These are phyloP conservation scores for Daldinia caldariorum DNA, from an alignment of 495 filamentous ascomycete genomes.

Conservation along the genomic window DNA sequence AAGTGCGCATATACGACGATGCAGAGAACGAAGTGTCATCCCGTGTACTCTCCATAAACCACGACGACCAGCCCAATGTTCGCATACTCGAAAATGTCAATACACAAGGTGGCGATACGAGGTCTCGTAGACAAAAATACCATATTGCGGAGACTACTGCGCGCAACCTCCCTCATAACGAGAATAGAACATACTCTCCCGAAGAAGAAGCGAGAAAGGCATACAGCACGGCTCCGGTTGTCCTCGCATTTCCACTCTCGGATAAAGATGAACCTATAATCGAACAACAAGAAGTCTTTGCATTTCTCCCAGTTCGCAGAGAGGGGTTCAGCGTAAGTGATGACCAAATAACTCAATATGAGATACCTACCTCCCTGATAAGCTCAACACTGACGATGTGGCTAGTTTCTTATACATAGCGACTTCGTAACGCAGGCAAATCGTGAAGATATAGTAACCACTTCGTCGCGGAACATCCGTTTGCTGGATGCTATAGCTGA, in stretches of 20 bases:
- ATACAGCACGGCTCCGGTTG: slow-evolving; percentile 46
- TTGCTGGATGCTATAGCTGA: slow-evolving; percentile 43
- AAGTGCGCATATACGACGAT: slow-evolving; percentile 46
- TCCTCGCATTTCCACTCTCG: slow-evolving; percentile 56
- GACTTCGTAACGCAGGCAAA: slow-evolving; percentile 59
- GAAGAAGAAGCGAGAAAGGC: slow-evolving; percentile 25
- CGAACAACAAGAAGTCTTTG: slow-evolving; percentile 47
- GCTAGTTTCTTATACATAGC: slow-evolving; percentile 59
- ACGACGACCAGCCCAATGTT: background rate
- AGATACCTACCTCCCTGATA: background rate
- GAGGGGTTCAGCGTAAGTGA: slow-evolving; percentile 47
- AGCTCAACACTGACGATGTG: background rate
- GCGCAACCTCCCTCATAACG: slow-evolving; percentile 41
- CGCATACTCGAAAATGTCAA: slow-evolving; percentile 20
- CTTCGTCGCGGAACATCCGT: slow-evolving; percentile 38
- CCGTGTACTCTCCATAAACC: slow-evolving; percentile 19
- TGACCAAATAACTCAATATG: background rate
- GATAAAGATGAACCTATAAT: slow-evolving; percentile 40
- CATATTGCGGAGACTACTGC: slow-evolving; percentile 41
- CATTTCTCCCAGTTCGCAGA: slow-evolving; percentile 52
- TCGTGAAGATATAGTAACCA: slow-evolving; percentile 52
- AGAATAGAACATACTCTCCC: slow-evolving; percentile 46
- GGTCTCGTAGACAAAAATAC: slow-evolving; percentile 19
- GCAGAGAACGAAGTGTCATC: slow-evolving; percentile 14
- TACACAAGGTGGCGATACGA: slow-evolving; percentile 12